Evolutionary conservation across 169 alveolate genomes (phyloP).

Genomic region (Eimeria brunetti): DNA sequence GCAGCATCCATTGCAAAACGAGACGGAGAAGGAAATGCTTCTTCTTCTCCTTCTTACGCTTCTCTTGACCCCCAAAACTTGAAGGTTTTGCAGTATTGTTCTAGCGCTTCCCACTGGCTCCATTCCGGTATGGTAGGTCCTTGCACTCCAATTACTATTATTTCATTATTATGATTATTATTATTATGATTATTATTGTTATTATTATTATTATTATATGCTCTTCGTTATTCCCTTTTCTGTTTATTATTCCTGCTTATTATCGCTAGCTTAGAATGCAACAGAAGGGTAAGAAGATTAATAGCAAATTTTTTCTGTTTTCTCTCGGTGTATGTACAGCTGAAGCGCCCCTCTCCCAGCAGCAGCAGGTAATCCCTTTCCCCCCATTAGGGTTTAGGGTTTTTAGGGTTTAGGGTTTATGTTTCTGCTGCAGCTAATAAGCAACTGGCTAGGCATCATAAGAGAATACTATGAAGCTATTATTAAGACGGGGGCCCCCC

Average conservation of each 20-base stretch:
- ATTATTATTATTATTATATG: too few species aligned
- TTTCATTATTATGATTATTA: too few species aligned
- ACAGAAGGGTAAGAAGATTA: too few species aligned
- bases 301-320: too few species aligned
- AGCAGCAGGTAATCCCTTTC: too few species aligned
- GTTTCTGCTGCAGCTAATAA: slow-evolving; percentile 49
- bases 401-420: background rate
- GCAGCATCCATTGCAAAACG: slow-evolving; percentile 56
- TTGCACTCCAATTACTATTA: background rate
- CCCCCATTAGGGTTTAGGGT: background rate
- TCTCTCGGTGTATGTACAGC: too few species aligned
- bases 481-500: slow-evolving; percentile 73
- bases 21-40: slow-evolving; percentile 19
- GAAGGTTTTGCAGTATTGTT: background rate
- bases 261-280: background rate
- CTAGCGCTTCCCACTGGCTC: slow-evolving; percentile 58
- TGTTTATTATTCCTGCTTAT: background rate
- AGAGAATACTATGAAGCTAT: slow-evolving; percentile 67
- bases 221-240: too few species aligned
- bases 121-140: slow-evolving; percentile 63
- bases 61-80: background rate
- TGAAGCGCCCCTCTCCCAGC: too few species aligned
- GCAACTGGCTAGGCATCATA: slow-evolving; percentile 66
- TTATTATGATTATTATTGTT: too few species aligned
- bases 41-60: background rate